Evolutionary conservation across 2,329 filamentous ascomycete genomes (phyloP).

Genomic region (Sporothrix sp.): DNA sequence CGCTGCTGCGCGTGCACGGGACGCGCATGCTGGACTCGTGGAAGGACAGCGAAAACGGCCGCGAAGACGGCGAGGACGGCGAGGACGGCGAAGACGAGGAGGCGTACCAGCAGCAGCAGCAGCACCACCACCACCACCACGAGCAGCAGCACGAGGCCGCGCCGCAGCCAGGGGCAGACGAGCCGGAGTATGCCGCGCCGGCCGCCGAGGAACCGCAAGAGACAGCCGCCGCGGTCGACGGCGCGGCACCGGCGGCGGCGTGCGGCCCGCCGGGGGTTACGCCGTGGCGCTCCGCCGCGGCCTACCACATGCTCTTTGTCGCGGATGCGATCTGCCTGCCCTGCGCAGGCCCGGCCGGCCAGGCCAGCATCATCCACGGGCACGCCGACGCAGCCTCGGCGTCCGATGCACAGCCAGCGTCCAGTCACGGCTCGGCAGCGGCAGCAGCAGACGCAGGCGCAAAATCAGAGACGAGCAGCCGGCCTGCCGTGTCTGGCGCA

Average conservation of each 20-base stretch:
- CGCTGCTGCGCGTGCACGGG: constrained; percentile 82
- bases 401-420: too few species aligned
- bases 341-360: neutral
- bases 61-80: constrained; percentile 51
- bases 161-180: constrained; percentile 29
- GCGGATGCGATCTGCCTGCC: neutral
- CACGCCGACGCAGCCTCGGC: too few species aligned
- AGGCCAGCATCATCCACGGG: too few species aligned
- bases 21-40: constrained; percentile 94
- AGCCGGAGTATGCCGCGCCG: constrained; percentile 16
- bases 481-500: neutral
- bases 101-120: constrained; percentile 22
- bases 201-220: too few species aligned
- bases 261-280: neutral
- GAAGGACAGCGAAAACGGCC: constrained; percentile 65
- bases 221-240: neutral
- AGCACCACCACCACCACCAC: constrained; percentile 20
- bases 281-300: constrained; percentile 1
- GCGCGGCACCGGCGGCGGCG: neutral
- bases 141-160: constrained; percentile 13
- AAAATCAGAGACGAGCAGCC: neutral
- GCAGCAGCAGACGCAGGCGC: neutral
- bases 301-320: neutral
- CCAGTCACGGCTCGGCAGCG: neutral
- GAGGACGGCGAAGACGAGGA: constrained; percentile 29